phyloP scores from a whole-genome alignment of 352 stramenopile genomes.

The Phytophthora rubi region DNA sequence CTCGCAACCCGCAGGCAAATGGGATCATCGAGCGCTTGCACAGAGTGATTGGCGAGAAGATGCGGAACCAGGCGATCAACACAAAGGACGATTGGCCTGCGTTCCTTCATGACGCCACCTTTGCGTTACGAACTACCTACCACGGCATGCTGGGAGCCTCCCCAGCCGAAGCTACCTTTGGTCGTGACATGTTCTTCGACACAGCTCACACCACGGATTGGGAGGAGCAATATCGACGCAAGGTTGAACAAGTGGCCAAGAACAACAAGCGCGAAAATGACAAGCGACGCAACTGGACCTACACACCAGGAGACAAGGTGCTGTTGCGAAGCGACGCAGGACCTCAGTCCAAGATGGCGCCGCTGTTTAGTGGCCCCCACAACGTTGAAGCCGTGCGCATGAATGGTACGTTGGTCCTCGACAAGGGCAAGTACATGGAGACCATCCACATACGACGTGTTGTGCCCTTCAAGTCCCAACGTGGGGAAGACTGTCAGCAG shows the following conservation, averaged over 20 bases:
- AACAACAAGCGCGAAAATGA: slow-evolving; percentile 8
- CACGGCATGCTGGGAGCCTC: slow-evolving; percentile 1
- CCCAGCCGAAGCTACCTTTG: slow-evolving; percentile 1
- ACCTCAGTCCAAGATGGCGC: neutral
- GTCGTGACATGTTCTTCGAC: slow-evolving; percentile 8
- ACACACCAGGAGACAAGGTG: neutral
- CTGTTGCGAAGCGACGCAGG: neutral
- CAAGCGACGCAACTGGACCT: neutral
- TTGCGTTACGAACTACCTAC: neutral
- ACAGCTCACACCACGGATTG: neutral
- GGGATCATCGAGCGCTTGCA: slow-evolving; percentile 8
- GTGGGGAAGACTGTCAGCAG: slow-evolving; percentile 2
- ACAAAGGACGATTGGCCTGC: neutral
- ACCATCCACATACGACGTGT: neutral
- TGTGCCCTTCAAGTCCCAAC: neutral
- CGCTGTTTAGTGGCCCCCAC: neutral
- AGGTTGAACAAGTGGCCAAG: slow-evolving; percentile 1
- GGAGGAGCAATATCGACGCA: neutral
- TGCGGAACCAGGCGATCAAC: slow-evolving; percentile 1
- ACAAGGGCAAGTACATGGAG: slow-evolving; percentile 1
- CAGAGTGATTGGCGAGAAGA: slow-evolving; percentile 9
- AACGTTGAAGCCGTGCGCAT: neutral
- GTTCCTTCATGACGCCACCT: slow-evolving; percentile 3
- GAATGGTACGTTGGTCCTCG: neutral
- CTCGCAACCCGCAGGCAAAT: slow-evolving; percentile 10